Percentiles rank a stretch among this genome's conserved stretches.
phyloP scores from a whole-genome alignment of 306 rosid species.

The Quercus agrifolia region DNA sequence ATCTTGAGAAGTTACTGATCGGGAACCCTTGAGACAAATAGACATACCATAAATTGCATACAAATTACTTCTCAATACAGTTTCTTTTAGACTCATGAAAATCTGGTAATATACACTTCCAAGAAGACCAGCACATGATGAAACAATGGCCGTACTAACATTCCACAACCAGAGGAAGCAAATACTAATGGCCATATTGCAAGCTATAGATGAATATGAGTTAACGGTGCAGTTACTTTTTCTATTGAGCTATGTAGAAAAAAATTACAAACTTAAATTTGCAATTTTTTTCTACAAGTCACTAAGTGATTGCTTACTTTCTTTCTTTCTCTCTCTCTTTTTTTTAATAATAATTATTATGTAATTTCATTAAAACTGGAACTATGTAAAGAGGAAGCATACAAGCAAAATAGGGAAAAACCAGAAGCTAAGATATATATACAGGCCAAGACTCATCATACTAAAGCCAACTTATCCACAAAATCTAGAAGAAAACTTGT shows the following conservation, averaged over 20 bases:
- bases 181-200: not conserved
- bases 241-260: not conserved
- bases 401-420: too few relatives aligned
- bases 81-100: slow-evolving; percentile 7
- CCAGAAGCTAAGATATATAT: too few relatives aligned
- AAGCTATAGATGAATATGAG: not conserved
- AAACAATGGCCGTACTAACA: not conserved
- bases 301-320: not conserved
- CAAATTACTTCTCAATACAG: not conserved
- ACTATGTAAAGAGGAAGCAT: too few relatives aligned
- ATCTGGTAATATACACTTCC: not conserved
- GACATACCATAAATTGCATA: not conserved
- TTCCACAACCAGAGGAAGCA: not conserved
- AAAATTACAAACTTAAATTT: not conserved
- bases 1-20: not conserved
- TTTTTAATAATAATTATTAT: too few relatives aligned
- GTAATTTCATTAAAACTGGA: too few relatives aligned
- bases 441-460: too few relatives aligned
- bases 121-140: not conserved
- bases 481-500: too few relatives aligned
- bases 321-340: too few relatives aligned
- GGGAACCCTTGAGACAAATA: not conserved
- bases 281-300: not conserved
- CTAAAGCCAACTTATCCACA: too few relatives aligned
- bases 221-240: not conserved